Evolutionary conservation across 2,329 filamentous ascomycete genomes (phyloP).

Genomic region (Aspergillus cejpii): DNA sequence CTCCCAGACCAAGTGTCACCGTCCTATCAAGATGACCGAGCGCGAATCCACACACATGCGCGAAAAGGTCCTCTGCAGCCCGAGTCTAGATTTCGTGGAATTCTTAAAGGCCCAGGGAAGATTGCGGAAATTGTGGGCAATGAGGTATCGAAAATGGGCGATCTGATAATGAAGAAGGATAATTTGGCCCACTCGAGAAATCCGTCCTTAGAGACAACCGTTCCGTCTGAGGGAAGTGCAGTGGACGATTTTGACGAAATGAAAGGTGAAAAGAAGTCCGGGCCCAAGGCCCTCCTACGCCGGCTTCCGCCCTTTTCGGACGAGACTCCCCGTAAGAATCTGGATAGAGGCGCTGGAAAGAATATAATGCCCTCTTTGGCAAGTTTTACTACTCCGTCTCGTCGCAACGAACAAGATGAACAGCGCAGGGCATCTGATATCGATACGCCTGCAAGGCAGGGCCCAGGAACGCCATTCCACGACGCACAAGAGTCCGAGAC

Average conservation of each 20-base stretch:
- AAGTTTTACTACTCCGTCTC: conserved; percentile 46
- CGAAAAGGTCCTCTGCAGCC: conserved; percentile 31
- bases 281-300: conserved; percentile 25
- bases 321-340: conserved; percentile 29
- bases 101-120: conserved; percentile 66
- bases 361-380: conserved; percentile 45
- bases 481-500: conserved; percentile 10
- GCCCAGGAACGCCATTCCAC: conserved; percentile 7
- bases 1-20: conserved; percentile 23
- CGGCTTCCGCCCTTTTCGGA: conserved; percentile 34
- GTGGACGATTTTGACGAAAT: conserved; percentile 39
- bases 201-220: conserved; percentile 41
- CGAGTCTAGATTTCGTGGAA: conserved; percentile 59
- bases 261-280: conserved; percentile 25
- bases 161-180: conserved; percentile 56
- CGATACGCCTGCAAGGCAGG: conserved; percentile 12
- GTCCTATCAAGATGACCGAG: conserved; percentile 21
- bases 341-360: conserved; percentile 32
- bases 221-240: conserved; percentile 45
- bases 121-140: conserved; percentile 66
- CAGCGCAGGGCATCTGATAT: conserved; percentile 22
- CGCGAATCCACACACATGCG: conserved; percentile 15
- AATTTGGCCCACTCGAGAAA: conserved; percentile 37
- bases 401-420: conserved; percentile 31
- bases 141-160: conserved; percentile 57